phyloP scores from a whole-genome alignment of 1,139 yeast species.

The Candida sp. region DNA sequence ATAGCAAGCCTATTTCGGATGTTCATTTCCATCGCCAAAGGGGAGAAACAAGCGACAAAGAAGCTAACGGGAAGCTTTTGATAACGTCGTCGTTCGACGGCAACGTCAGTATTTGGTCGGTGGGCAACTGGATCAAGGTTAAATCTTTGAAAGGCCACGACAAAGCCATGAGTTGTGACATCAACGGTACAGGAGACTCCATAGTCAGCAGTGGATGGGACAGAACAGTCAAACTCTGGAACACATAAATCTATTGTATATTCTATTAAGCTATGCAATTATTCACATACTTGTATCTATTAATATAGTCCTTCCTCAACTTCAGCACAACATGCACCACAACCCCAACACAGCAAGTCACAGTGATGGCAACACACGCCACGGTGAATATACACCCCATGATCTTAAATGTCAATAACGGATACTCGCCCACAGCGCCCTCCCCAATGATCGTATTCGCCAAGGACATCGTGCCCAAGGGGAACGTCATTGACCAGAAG shows the following conservation, averaged over 20 bases:
- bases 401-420: conserved; percentile 57
- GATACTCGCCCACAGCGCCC: conserved; percentile 36
- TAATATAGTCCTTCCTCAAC: conserved; percentile 5
- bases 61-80: conserved; percentile 49
- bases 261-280: conserved; percentile 8
- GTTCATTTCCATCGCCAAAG: conserved; percentile 51
- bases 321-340: conserved; percentile 16
- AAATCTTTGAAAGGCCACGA: conserved; percentile 68
- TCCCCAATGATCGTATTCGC: conserved; percentile 56
- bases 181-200: conserved; percentile 40
- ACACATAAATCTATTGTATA: neutral
- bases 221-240: conserved; percentile 71
- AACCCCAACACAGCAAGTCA: conserved; percentile 34
- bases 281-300: conserved; percentile 4
- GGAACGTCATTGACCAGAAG: conserved; percentile 93
- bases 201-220: conserved; percentile 86
- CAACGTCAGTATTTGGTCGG: conserved; percentile 62
- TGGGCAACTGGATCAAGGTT: conserved; percentile 73
- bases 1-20: conserved; percentile 73
- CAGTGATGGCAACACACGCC: conserved; percentile 29
- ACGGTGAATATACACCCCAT: conserved; percentile 66
- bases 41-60: neutral
- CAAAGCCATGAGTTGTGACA: conserved; percentile 75
- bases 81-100: conserved; percentile 77
- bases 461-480: conserved; percentile 81